Evolutionary conservation across 805 yeast genomes (phyloP).

Genomic region (Saturnispora mendoncae): DNA sequence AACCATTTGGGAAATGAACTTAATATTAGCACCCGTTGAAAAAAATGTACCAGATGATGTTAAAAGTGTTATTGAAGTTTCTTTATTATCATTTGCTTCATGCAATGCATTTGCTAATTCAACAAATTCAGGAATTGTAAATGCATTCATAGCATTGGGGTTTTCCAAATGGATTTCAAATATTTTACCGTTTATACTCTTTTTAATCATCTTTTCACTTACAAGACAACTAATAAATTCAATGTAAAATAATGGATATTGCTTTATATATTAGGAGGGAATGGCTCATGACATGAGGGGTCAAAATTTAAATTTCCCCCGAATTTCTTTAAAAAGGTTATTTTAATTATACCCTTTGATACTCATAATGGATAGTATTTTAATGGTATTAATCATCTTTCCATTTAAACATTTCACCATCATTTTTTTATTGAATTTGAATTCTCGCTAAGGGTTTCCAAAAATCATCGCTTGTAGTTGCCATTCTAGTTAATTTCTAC

Average conservation of each 20-base stretch:
- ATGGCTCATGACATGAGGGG: slow-evolving; percentile 1
- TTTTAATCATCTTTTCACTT: neutral
- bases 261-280: neutral
- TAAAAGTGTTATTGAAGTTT: slow-evolving; percentile 55
- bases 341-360: too few species aligned
- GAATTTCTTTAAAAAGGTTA: neutral
- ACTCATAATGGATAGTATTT: too few species aligned
- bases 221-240: neutral
- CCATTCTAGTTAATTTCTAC: neutral
- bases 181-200: slow-evolving; percentile 17
- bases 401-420: too few species aligned
- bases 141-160: slow-evolving; percentile 56
- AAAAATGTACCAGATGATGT: slow-evolving; percentile 68
- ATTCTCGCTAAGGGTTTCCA: slow-evolving; percentile 5
- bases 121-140: slow-evolving; percentile 56
- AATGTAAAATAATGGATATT: neutral
- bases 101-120: slow-evolving; percentile 50
- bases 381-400: too few species aligned
- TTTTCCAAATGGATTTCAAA: slow-evolving; percentile 55
- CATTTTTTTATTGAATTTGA: neutral
- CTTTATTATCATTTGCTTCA: slow-evolving; percentile 52
- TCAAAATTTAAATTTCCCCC: neutral
- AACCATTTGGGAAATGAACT: slow-evolving; percentile 24
- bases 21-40: slow-evolving; percentile 78
- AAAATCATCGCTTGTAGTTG: neutral